Base-by-base conservation (phyloP, 2,329 filamentous ascomycete genomes). In the Penicillium sp. region DNA sequence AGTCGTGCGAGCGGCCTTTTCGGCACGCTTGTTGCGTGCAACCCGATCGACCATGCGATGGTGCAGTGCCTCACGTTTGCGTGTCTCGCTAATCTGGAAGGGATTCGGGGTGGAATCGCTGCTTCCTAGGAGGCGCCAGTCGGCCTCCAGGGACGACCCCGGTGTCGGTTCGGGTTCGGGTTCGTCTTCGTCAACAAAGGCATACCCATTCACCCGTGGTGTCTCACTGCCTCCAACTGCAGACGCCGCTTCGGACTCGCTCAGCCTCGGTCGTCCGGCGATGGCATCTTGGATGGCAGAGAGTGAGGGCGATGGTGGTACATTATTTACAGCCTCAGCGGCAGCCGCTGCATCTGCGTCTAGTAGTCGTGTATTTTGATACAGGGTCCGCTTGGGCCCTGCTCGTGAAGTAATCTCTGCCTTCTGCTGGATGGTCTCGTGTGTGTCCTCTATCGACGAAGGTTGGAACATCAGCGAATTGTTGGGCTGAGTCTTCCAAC, bases 151-250 rank as follows among this genome's bases (percentile, higher is more conserved):
- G 2, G 42, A 26, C 6, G 37, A 18, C 5, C 23, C 28, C 4
- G 37, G 22, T n/a, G 56, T 28, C 12, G 48, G 44, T 6, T 61
- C 54, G 1, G 56, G 51, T 11, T 69, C 67, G 6, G 62, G 51
- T 34, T 72, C 71, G 35, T 71, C 84, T 39, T 93, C 87, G 51
- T 95, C 88, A 23, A 98, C 89, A 64, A 95, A 96, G 0, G 87
- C 78, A 61, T 95, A 98, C 1, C 92, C 92, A 47, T 93, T 94
- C 0, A 96, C 85, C 2, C 86, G 76, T 0, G 90, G 92, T 0
- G 90, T 96, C 62, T 93, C 88, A 41, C 74, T 75, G 11, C 82
- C 84, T 1, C 72, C 71, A 43, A 48, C 34, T 3, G 40, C 41
- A 2, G 48, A 50, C 2, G 73, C 73, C 7, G 69, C 61, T 49